These are phyloP conservation scores for Combretum micranthum DNA, from an alignment of 345 rosid species.

Conservation along the genomic window DNA sequence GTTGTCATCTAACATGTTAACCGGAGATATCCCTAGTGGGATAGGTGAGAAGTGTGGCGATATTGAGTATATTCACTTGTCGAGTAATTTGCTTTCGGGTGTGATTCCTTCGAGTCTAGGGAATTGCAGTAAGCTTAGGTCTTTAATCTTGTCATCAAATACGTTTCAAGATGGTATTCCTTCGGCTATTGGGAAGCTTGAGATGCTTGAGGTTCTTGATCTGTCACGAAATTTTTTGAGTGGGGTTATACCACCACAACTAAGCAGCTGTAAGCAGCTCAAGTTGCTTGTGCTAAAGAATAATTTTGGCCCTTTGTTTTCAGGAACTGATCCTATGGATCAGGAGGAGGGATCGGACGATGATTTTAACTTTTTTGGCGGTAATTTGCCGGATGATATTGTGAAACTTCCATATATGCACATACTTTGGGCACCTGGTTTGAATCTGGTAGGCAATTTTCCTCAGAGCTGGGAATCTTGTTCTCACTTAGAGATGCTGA, in stretches of 20 bases:
- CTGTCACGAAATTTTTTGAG: constrained; percentile 38
- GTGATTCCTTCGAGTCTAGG: constrained; percentile 34
- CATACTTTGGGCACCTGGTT: constrained; percentile 34
- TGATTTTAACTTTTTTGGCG: constrained; percentile 39
- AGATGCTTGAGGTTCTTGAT: constrained; percentile 38
- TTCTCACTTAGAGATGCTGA: constrained; percentile 31
- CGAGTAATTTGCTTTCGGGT: constrained; percentile 32
- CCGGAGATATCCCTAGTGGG: constrained; percentile 24
- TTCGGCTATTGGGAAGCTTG: constrained; percentile 20
- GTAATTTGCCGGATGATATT: constrained; percentile 26
- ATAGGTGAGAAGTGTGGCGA: constrained; percentile 29
- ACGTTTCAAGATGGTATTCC: constrained; percentile 34
- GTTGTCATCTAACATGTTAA: constrained; percentile 29
- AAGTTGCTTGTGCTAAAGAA: constrained; percentile 31
- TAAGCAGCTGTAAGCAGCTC: constrained; percentile 29
- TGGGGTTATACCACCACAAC: constrained; percentile 33
- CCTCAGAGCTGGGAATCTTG: constrained; percentile 26
- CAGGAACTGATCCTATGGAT: constrained; percentile 14
- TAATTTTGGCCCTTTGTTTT: constrained; percentile 25
- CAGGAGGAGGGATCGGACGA: constrained; percentile 20
- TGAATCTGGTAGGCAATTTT: constrained; percentile 29
- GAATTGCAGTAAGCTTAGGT: constrained; percentile 25
- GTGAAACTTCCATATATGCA: constrained; percentile 27
- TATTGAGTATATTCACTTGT: constrained; percentile 32
- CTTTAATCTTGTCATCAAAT: constrained; percentile 34